Base-by-base conservation (phyloP, 495 filamentous ascomycete species). In the Penicillium crystallinum region DNA sequence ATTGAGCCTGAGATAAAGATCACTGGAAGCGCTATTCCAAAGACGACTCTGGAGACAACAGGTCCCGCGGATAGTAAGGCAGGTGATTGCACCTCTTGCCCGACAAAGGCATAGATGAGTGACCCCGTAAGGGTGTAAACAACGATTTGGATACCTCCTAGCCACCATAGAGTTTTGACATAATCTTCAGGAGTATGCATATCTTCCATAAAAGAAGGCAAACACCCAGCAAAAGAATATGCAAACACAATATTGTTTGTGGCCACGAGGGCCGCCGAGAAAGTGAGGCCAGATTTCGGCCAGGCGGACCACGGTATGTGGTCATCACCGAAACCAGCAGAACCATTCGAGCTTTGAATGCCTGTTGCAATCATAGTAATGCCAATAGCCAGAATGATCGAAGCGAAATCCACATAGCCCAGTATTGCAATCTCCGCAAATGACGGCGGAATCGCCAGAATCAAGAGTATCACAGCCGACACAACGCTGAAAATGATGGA, bases 221-320 rank as follows among this genome's bases (percentile, higher is more conserved):
- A 81, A 73, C 68, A 85, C 53, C 75, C 83, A 68, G 68, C 84
- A 58, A 80, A 86, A 8, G 64, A 62, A 76, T 66, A 70, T 29
- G 86, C 84, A 56, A 89, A 85, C 49, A 84, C 75, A 44, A 88
- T 86, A 71, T 88, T 86, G 37, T 78, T 77, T 38, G 85, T 73
- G 11, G 81, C 81, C 38, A 84, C 78, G 57, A 87, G 67, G 22
- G 57, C 65, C 10, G 61, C 57, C 14, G 63, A 55, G 45, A 70
- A 70, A 3, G 65, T 64, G 29, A 61, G 51, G 27, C 55, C 57
- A 31, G 56, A 35, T 30, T 57, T 58, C 2, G 66, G 66, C 58
- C 62, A 69, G 14, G 62, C 66, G 21, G 64, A 67, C 66, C 70
- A 73, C 4, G 51, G 25, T 5, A 35, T 7, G 7, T 53, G 31